Evolutionary conservation across 2,329 filamentous ascomycete genomes (phyloP).

Genomic region (Colletotrichum costaricense): DNA sequence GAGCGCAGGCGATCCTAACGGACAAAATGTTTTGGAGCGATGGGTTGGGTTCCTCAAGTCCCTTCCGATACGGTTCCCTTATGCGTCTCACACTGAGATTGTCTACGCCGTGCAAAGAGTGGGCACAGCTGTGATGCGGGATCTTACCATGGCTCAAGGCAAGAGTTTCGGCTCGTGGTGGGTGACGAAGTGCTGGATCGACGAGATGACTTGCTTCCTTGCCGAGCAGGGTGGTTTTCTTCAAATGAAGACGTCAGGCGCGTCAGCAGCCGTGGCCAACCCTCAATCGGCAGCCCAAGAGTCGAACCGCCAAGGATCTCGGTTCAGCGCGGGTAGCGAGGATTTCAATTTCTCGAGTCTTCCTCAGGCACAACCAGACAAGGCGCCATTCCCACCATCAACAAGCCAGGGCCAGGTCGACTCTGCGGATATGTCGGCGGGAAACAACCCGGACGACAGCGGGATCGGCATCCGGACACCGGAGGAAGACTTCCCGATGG

Average conservation of each 20-base stretch:
- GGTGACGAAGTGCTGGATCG: slow-evolving; percentile 95
- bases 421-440: slow-evolving; percentile 54
- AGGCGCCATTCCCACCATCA: slow-evolving; percentile 61
- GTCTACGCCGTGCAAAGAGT: slow-evolving; percentile 82
- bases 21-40: slow-evolving; percentile 79
- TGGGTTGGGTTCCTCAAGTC: slow-evolving; percentile 80
- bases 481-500: slow-evolving; percentile 72
- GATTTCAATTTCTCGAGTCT: slow-evolving; percentile 57
- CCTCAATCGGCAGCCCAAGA: slow-evolving; percentile 50
- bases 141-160: slow-evolving; percentile 82
- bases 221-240: slow-evolving; percentile 93
- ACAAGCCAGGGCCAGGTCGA: slow-evolving; percentile 56
- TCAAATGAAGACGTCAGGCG: slow-evolving; percentile 60
- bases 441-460: slow-evolving; percentile 69
- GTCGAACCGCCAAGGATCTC: slow-evolving; percentile 47
- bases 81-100: slow-evolving; percentile 77
- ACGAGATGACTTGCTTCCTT: slow-evolving; percentile 93
- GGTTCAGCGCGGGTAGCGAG: slow-evolving; percentile 58
- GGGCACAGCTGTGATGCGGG: slow-evolving; percentile 81
- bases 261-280: slow-evolving; percentile 43
- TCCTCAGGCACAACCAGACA: slow-evolving; percentile 60
- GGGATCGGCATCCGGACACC: slow-evolving; percentile 78
- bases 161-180: slow-evolving; percentile 92
- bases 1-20: slow-evolving; percentile 51
- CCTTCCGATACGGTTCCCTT: slow-evolving; percentile 78